phyloP scores from a whole-genome alignment of 345 rosid species.

The Toxicodendron radicans region DNA sequence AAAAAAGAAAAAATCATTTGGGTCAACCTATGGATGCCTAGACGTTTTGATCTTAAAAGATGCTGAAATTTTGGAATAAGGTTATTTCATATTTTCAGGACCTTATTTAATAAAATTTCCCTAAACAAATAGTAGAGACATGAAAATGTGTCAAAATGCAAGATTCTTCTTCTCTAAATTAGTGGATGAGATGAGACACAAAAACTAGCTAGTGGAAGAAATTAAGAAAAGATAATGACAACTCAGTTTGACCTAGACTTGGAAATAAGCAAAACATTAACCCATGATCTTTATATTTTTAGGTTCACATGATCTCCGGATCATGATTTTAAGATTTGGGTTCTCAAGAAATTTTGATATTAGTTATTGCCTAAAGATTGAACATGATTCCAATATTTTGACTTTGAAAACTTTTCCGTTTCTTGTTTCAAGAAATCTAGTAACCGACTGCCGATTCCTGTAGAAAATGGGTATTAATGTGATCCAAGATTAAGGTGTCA shows the following conservation, averaged over 20 bases:
- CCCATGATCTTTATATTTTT: not conserved
- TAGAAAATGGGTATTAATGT: not conserved
- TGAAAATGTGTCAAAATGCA: no score
- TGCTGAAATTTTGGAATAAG: no score
- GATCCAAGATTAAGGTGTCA: conserved; percentile 1
- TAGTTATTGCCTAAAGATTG: not conserved
- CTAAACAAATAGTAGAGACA: no score
- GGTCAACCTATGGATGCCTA: no score
- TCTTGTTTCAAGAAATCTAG: conserved; percentile 4
- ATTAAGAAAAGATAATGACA: conserved; percentile 9
- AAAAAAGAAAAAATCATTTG: no score
- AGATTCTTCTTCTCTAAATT: conserved; percentile 23
- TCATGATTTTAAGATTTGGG: conserved; percentile 4
- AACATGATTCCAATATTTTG: not conserved
- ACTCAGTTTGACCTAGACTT: conserved; percentile 12
- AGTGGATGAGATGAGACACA: conserved; percentile 12
- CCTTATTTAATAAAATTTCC: no score
- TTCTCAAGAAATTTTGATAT: conserved; percentile 10
- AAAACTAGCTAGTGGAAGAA: conserved; percentile 13
- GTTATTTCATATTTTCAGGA: no score
- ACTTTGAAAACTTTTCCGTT: not conserved
- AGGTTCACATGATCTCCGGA: conserved; percentile 14
- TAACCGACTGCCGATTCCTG: not conserved
- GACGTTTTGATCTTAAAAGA: no score
- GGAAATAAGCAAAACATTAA: conserved; percentile 3